These are phyloP conservation scores for Graphilbum ipis-grandicollis DNA, from an alignment of 2,329 filamentous ascomycete genomes.

Conservation along the genomic window DNA sequence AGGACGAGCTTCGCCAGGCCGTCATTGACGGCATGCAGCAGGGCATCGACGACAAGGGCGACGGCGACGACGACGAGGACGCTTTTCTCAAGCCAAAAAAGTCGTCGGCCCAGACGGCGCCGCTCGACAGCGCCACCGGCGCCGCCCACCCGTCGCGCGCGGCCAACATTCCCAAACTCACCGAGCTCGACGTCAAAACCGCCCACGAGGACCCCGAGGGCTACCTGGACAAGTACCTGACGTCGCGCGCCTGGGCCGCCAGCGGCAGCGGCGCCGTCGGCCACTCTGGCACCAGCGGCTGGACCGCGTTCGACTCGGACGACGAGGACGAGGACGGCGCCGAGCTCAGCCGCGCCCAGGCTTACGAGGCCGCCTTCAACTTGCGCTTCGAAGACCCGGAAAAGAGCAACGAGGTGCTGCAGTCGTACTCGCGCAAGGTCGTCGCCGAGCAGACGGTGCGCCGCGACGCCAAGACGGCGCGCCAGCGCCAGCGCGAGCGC, in stretches of 20 bases:
- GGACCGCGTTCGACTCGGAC: constrained; percentile 80
- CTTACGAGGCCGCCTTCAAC: constrained; percentile 88
- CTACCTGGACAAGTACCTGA: constrained; percentile 90
- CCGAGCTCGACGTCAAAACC: constrained; percentile 47
- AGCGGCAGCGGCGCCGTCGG: no score
- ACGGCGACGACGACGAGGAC: constrained; percentile 45
- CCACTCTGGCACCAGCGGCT: constrained; percentile 29
- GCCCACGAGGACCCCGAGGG: constrained; percentile 77
- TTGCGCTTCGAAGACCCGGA: constrained; percentile 85
- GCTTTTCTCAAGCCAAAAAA: constrained; percentile 62
- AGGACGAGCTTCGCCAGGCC: constrained; percentile 62
- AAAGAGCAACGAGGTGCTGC: constrained; percentile 73
- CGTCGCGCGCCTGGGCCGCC: constrained; percentile 81
- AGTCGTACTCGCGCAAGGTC: constrained; percentile 77
- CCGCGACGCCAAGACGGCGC: constrained; percentile 59
- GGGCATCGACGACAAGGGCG: constrained; percentile 8
- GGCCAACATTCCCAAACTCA: constrained; percentile 24
- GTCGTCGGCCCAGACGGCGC: constrained; percentile 13
- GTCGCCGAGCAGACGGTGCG: constrained; percentile 70
- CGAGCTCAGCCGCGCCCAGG: constrained; percentile 56
- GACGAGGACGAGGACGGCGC: constrained; percentile 78
- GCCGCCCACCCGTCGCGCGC: constrained; percentile 41
- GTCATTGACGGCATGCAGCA: constrained; percentile 64
- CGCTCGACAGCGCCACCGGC: constrained; percentile 18
- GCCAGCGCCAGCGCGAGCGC: constrained; percentile 62